These are phyloP conservation scores for Daldinia sp. DNA, from an alignment of 2,329 filamentous ascomycete species.

Conservation along the genomic window DNA sequence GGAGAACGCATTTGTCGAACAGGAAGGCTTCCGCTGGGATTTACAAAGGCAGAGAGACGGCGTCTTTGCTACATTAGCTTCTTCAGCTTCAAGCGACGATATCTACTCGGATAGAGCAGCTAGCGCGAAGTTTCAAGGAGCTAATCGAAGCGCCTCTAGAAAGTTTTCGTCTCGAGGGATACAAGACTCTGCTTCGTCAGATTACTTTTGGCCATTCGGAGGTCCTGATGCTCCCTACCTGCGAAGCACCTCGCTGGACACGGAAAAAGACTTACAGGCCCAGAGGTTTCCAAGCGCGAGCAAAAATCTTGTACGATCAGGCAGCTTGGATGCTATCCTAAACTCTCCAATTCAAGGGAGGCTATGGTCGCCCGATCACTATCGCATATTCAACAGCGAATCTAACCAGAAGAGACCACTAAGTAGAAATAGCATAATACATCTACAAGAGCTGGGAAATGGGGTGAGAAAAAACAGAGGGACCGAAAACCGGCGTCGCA, in stretches of 20 bases:
- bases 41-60: conserved; percentile 56
- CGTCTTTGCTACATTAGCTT: conserved; percentile 56
- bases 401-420: not conserved
- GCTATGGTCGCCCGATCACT: not conserved
- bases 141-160: conserved; percentile 7
- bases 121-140: not conserved
- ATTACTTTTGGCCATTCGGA: conserved; percentile 26
- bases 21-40: conserved; percentile 70
- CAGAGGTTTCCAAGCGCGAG: not conserved
- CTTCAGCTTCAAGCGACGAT: conserved; percentile 24
- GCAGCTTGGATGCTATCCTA: not conserved
- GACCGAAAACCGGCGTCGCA: conserved; percentile 5
- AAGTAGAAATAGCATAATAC: conserved; percentile 32
- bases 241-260: conserved; percentile 3
- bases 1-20: conserved; percentile 71
- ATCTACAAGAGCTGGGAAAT: conserved; percentile 36
- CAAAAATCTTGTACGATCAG: not conserved
- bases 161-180: conserved; percentile 38
- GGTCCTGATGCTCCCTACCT: not conserved
- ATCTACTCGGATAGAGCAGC: not conserved
- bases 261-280: not conserved
- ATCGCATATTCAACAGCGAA: not conserved
- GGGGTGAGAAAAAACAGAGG: conserved; percentile 29
- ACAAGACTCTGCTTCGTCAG: conserved; percentile 20
- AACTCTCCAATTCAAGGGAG: too few species aligned